Base-by-base conservation (phyloP, 345 rosid genomes). In the Heritiera fomes region DNA sequence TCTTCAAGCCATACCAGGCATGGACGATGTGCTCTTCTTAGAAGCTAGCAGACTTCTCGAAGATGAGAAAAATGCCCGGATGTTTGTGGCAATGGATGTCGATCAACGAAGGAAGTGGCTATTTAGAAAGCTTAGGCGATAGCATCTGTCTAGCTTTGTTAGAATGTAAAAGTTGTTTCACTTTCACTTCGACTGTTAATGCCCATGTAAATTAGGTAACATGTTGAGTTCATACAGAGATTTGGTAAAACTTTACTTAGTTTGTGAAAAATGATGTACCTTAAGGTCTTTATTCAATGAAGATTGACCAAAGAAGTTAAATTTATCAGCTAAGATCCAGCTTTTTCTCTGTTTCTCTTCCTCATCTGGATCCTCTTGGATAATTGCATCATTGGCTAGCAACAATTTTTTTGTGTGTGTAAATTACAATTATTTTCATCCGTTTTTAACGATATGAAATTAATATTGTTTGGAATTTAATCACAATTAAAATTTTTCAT, bases 11-110 rank as follows among this genome's bases (percentile, higher is more conserved):
- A 76, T 87, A 64, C 88, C 87, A 2, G 88, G 76, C 46, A 85
- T 85, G 89, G 84, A 87, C 8, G 88, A 85, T 1, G 90, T 81
- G 78, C 85, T 84, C 65, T 87, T 87, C 79, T 78, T 87, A 78
- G 90, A 88, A 65, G 87, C 91, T 20, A 84, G 86, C 77, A 75
- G 81, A 71, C 85, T 87, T 49, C 80, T 85, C 4, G 91, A 87
- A 76, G 83, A 87, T 32, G 90, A 87, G 81, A 80, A 49, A 62
- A 87, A 77, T 8, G 87, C 85, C 4, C 65, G 76, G 78, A 76
- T 76, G 66, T 87, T 88, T 73, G 79, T 87, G 56, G 79, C 79
- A 30, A 87, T 89, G 90, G 84, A 87, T 63, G 84, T 83, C 23
- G 61, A 66, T 60, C 79, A 66, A 18, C 74, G 90, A 66, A 81